A percentile compares a stretch with the other conserved stretches of the same genome.
phyloP scores from a whole-genome alignment of 306 rosid genomes.

The Carpinus fangiana region DNA sequence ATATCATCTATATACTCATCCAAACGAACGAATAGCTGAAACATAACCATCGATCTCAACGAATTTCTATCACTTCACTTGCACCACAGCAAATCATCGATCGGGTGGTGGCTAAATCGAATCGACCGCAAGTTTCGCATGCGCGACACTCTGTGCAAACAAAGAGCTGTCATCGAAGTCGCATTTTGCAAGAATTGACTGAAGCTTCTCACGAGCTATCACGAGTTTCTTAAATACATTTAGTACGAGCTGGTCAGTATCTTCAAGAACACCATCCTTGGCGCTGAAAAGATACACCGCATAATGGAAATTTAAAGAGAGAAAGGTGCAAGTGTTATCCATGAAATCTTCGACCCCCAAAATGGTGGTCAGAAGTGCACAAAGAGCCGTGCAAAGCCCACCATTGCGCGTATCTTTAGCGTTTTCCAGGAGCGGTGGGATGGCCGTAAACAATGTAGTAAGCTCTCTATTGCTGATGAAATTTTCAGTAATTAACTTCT shows the following conservation, averaged over 20 bases:
- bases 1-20: too few relatives aligned
- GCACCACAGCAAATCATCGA: too few relatives aligned
- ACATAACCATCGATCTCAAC: too few relatives aligned
- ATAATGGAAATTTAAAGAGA: too few relatives aligned
- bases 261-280: neutral
- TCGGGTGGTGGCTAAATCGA: neutral
- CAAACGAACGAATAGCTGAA: too few relatives aligned
- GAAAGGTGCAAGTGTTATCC: neutral
- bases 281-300: neutral
- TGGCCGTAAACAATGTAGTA: neutral
- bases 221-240: neutral
- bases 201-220: neutral
- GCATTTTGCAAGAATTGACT: neutral
- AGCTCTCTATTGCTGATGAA: too few relatives aligned
- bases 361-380: neutral
- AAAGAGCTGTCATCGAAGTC: neutral
- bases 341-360: neutral
- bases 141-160: neutral
- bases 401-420: neutral
- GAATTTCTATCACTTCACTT: too few relatives aligned
- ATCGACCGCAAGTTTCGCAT: neutral
- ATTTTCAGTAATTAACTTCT: neutral
- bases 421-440: neutral
- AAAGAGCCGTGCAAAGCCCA: neutral
- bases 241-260: neutral